Base-by-base conservation (phyloP, 2,329 filamentous ascomycete genomes). In the Fusarium devonianum region DNA sequence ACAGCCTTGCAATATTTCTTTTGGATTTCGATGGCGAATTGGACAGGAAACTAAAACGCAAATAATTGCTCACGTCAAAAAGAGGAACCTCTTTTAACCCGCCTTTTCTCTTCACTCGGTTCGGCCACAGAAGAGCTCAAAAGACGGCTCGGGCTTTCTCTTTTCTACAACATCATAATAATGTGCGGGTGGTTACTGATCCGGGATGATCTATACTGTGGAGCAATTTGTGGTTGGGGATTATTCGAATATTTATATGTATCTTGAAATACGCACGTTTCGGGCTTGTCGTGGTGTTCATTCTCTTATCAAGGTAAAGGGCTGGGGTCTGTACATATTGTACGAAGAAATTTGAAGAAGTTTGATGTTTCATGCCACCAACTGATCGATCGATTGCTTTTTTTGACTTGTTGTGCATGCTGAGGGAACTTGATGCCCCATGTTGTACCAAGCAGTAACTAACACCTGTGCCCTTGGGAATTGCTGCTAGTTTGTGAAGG, bases 341-440 rank as follows among this genome's bases (percentile, higher is more conserved):
- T 63, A 63, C 57, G 54, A 57, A 52, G 48, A 60, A 64, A 51
- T 61, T 64, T 61, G 50, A 63, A 53, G 22, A 57, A 59, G 43
- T 46, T 46, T 45, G 52, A 49, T 34, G 23, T 43, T 39, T 33
- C 17, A 26, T 53, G 23, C 33, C 12, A 32, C 7, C n/a, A n/a
- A n/a, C n/a, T n/a, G n/a, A n/a, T n/a, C n/a, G n/a, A n/a, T n/a
- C n/a, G n/a, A n/a, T n/a, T n/a, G n/a, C n/a, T n/a, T n/a, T n/a
- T n/a, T n/a, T n/a, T n/a, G n/a, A n/a, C n/a, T n/a, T n/a, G n/a
- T n/a, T n/a, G n/a, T n/a, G n/a, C n/a, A n/a, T n/a, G n/a, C n/a
- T n/a, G n/a, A n/a, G n/a, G n/a, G n/a, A n/a, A n/a, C n/a, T n/a
- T n/a, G n/a, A n/a, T n/a, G n/a, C n/a, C n/a, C n/a, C n/a, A n/a